Evolutionary conservation across 176 grass and related monocot species (phyloP).

Genomic region (Oryza nivara): DNA sequence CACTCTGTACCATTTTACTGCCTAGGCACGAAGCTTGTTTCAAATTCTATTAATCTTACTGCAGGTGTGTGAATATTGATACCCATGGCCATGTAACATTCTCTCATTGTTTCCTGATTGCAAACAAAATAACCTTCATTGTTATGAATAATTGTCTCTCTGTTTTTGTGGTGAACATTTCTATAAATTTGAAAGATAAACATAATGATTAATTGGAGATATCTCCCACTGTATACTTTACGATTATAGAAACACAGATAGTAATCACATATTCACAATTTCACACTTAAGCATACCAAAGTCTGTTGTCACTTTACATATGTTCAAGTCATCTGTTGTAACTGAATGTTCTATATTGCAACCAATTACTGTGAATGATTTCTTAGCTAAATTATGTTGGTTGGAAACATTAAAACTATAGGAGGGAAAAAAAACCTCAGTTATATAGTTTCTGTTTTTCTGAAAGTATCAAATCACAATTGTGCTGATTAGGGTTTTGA

Average conservation of each 20-base stretch:
- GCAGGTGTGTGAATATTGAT: conserved; percentile 91
- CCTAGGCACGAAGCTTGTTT: conserved; percentile 86
- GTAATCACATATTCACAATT: too few species aligned
- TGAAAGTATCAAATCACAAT: conserved; percentile 11
- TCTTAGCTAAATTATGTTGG: not conserved
- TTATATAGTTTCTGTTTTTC: too few species aligned
- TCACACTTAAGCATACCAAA: not conserved
- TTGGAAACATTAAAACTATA: not conserved
- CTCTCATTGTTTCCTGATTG: conserved; percentile 17
- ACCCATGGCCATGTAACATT: conserved; percentile 78
- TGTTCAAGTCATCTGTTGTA: conserved; percentile 14
- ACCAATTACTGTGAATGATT: conserved; percentile 13
- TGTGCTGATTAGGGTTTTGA: conserved; percentile 40
- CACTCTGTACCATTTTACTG: conserved; percentile 97
- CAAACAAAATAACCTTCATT: not conserved
- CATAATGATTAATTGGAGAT: not conserved
- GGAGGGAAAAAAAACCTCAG: too few species aligned
- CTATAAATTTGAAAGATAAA: not conserved
- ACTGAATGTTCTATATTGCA: not conserved
- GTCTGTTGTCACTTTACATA: not conserved
- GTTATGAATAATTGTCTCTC: not conserved
- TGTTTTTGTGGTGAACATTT: not conserved
- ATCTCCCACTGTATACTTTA: not conserved
- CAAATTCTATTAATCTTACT: conserved; percentile 90
- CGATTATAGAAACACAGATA: not conserved